Conservation (phyloP, 257 asterid genomes). For the Solanum pinnatisectum region DNA sequence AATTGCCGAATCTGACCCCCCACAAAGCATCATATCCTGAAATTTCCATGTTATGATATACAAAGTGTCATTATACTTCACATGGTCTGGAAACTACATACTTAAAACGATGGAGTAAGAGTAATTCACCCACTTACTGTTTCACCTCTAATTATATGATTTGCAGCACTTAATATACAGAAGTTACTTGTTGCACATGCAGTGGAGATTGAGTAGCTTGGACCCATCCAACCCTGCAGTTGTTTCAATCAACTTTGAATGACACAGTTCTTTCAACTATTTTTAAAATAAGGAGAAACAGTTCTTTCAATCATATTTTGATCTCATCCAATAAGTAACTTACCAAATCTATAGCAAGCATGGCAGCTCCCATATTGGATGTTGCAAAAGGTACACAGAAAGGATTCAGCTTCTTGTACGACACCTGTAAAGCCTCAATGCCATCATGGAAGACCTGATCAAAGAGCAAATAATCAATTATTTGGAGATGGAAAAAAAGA, state of each 20-base stretch:
- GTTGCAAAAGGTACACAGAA: constrained; percentile 40
- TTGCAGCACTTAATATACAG: constrained; percentile 32
- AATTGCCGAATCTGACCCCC: constrained; percentile 39
- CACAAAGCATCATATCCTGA: constrained; percentile 46
- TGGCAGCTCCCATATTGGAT: constrained; percentile 41
- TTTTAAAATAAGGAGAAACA: background rate
- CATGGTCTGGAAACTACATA: background rate
- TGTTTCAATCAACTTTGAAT: background rate
- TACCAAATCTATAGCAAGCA: constrained; percentile 41
- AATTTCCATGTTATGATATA: background rate
- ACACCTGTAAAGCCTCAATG: constrained; percentile 29
- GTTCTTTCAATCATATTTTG: background rate
- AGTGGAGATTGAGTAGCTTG: constrained; percentile 41
- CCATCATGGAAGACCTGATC: constrained; percentile 33
- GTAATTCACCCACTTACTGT: constrained; percentile 22
- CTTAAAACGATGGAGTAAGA: background rate
- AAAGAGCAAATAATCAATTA: background rate
- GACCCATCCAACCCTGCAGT: constrained; percentile 52
- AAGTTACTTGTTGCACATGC: constrained; percentile 51
- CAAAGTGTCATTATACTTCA: background rate
- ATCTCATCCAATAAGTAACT: background rate
- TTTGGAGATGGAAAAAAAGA: background rate
- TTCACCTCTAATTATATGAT: constrained; percentile 34
- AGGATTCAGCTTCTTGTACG: constrained; percentile 44
- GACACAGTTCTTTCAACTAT: background rate